Evolutionary conservation across 345 rosid genomes (phyloP).

Genomic region (Microcos paniculata): DNA sequence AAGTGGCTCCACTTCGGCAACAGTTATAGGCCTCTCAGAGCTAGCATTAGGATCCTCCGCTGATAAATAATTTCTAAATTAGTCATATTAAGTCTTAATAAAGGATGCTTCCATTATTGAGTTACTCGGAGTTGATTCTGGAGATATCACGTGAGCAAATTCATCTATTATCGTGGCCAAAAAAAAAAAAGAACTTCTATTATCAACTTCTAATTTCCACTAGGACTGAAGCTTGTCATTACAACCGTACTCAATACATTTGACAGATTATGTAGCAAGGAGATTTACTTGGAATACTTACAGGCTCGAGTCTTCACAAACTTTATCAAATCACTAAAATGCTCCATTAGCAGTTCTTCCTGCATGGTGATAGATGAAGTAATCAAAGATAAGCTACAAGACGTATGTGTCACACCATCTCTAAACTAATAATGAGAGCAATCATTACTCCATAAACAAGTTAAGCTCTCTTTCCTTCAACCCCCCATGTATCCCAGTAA

Average conservation of each 20-base stretch:
- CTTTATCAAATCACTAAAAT: constrained; percentile 85
- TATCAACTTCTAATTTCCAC: neutral
- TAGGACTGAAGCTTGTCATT: neutral
- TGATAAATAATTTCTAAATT: constrained; percentile 18
- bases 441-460: neutral
- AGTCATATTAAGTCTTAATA: neutral
- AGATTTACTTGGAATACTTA: constrained; percentile 38
- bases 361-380: constrained; percentile 28
- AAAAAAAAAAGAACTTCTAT: no score
- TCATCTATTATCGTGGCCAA: no score
- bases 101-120: neutral
- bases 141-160: no score
- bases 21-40: constrained; percentile 63
- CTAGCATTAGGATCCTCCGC: constrained; percentile 79
- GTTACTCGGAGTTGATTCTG: neutral
- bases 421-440: neutral
- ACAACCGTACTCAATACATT: neutral
- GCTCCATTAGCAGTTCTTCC: constrained; percentile 93
- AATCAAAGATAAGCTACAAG: neutral
- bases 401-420: neutral
- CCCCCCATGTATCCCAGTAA: neutral
- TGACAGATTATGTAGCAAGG: neutral
- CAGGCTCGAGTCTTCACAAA: constrained; percentile 88
- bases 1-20: constrained; percentile 77
- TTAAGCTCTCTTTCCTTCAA: neutral